Evolutionary conservation across 208 protist genomes (phyloP).

Genomic region (Sergeia podlipaevii): DNA sequence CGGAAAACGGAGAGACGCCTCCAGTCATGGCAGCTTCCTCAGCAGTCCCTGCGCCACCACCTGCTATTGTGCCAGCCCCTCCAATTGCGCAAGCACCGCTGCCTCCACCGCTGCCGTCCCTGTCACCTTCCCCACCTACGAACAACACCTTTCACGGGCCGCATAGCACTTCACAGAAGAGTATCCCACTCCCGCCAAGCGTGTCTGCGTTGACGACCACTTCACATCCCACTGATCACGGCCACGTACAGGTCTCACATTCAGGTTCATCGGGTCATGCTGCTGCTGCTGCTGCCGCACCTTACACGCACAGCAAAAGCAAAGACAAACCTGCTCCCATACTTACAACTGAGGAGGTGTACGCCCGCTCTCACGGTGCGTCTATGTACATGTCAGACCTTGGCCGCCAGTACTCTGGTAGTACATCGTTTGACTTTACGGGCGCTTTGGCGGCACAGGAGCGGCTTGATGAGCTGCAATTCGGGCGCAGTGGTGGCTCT

Average conservation of each 20-base stretch:
- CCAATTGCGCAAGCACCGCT: neutral
- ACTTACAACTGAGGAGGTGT: neutral
- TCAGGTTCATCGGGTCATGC: too few relatives aligned
- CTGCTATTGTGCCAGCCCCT: neutral
- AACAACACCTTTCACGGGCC: neutral
- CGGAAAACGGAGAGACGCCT: too few relatives aligned
- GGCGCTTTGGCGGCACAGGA: too few relatives aligned
- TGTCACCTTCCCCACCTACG: neutral
- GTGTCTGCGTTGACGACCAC: neutral
- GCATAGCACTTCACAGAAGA: neutral
- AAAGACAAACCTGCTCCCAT: neutral
- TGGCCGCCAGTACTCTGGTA: conserved; percentile 37
- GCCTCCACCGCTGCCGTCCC: neutral
- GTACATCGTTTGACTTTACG: conserved; percentile 53
- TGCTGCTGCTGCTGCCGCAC: neutral
- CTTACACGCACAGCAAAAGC: neutral
- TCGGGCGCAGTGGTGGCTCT: too few relatives aligned
- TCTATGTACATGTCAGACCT: conserved; percentile 11
- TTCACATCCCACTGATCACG: too few relatives aligned
- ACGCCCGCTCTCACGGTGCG: neutral
- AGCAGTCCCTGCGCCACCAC: neutral
- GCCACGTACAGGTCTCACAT: neutral
- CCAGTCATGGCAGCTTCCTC: too few relatives aligned
- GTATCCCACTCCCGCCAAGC: neutral
- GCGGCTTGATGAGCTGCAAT: too few relatives aligned